Evolutionary conservation across 805 yeast genomes (phyloP).

Genomic region (Starmerella powellii): DNA sequence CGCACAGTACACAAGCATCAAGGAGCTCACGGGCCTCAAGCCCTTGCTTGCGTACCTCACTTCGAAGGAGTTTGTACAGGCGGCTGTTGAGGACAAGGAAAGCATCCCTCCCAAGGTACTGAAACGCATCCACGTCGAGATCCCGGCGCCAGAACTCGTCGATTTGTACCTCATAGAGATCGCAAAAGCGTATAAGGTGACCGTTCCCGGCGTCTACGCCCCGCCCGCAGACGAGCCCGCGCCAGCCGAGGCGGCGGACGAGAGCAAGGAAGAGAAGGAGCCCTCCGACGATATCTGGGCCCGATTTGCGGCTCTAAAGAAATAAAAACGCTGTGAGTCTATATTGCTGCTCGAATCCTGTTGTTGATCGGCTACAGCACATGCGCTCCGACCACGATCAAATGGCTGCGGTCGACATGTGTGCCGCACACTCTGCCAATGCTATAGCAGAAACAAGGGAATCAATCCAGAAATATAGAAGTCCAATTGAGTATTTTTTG

Average conservation of each 20-base stretch:
- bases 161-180: conserved; percentile 63
- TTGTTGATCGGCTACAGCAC: too few relatives aligned
- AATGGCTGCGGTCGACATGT: too few relatives aligned
- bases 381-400: too few relatives aligned
- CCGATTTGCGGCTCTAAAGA: conserved; percentile 22
- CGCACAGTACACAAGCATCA: conserved; percentile 61
- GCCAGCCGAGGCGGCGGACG: conserved; percentile 1
- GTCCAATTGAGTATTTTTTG: too few relatives aligned
- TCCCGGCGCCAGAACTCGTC: conserved; percentile 58
- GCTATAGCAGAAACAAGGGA: too few relatives aligned
- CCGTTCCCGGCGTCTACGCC: conserved; percentile 44
- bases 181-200: conserved; percentile 65
- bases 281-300: conserved; percentile 22
- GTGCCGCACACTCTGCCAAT: too few relatives aligned
- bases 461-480: too few relatives aligned
- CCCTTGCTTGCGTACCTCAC: conserved; percentile 52
- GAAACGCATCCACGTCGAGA: conserved; percentile 48
- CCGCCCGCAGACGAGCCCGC: conserved; percentile 8
- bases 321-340: too few relatives aligned
- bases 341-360: too few relatives aligned
- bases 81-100: conserved; percentile 41
- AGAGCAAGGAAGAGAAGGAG: conserved; percentile 1
- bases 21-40: conserved; percentile 49
- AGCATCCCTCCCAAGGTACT: conserved; percentile 58
- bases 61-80: conserved; percentile 54